Evolutionary conservation across 179 eudicot genomes (phyloP), one percentile per base, ranked within the genome.

Genomic region (Spinacia oleracea): DNA sequence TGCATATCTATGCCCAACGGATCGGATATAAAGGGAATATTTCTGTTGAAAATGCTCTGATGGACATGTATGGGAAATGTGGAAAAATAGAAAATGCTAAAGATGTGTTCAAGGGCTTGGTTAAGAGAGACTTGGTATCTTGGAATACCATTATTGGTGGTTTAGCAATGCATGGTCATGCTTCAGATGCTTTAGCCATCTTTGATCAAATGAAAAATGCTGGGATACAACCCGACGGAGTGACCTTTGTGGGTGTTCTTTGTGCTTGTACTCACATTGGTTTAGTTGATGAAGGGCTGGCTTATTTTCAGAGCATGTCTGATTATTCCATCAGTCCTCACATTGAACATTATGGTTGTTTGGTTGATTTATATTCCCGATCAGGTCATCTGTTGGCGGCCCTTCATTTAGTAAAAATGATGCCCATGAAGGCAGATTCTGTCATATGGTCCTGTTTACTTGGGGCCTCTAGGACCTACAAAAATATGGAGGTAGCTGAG

Each of bases 181-280:
- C 89, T 23, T 68, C 75, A 27, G 90, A 90, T 77, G 97, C 94
- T 70, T 78, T 91, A 35, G 46, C 43, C n/a, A 62, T 88, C 72
- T 93, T 91, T 82, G 56, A 35, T 70, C 81, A 86, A 73, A 90
- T 91, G 93, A 88, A 75, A 78, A 70, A 20, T 46, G 53, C 72
- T 9, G 87, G 86, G 60, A 80, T 86, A 75, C 80, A 78, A 78
- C 94, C 94, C 29, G 94, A 93, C 78, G 89, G 82, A 25, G 85
- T 91, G 63, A 93, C 94, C 67, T 90, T 91, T 77, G 78, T 93
- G 18, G 90, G 92, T 69, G 84, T 91, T 72, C 77, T 93, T n/a
- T 87, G 88, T 81, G 94, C 94, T 59, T 93, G 94, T 86, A 88
- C 97, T 71, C 97, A 93, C 83, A 77, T 90, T 86, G 97, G 97